Base-by-base conservation (phyloP, 495 filamentous ascomycete species). In the Daldinia vernicosa region DNA sequence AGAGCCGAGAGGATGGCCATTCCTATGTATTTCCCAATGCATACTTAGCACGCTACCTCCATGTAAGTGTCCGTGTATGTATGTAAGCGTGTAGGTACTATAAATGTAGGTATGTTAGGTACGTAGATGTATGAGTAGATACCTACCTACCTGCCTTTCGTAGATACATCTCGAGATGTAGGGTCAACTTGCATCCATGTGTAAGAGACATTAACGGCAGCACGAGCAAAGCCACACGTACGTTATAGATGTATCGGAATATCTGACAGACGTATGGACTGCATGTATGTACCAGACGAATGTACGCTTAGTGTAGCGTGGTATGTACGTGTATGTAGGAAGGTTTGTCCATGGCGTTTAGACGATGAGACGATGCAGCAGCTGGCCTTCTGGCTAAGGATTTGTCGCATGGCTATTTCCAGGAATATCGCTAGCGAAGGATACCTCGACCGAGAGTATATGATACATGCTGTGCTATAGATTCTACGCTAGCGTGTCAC, bases 381-480 rank as follows among this genome's bases (percentile, higher is more conserved):
- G 24, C n/a, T n/a, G 24, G 26, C 72, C 47, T 32, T 39, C 63
- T 75, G 58, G 62, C 67, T 67, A 69, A 72, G 63, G 72, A 65
- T 30, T 53, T 67, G 75, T 74, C 75, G 72, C 75, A 77, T 75
- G 75, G 73, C 72, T 66, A 70, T 66, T 64, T 58, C 71, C 55
- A 72, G 69, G 66, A 72, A 66, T 32, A 53, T 55, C 24, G 63
- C 65, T 67, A 26, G 35, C 39, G 61, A 53, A 26, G 22, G 47
- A 30, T 71, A 75, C 68, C 26, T 54, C n/a, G 22, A 35, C 12
- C 12, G 12, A 19, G 47, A 43, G 70, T 74, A 77, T 59, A 61
- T 11, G 30, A 27, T 70, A 77, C 75, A 50, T 71, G 43, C 24
- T 45, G 53, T 50, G 58, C 37, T 30, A 9, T 60, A 4, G 71